These are phyloP conservation scores for Hymenoscyphus scutula DNA, from an alignment of 2,329 filamentous ascomycete species.

Conservation along the genomic window DNA sequence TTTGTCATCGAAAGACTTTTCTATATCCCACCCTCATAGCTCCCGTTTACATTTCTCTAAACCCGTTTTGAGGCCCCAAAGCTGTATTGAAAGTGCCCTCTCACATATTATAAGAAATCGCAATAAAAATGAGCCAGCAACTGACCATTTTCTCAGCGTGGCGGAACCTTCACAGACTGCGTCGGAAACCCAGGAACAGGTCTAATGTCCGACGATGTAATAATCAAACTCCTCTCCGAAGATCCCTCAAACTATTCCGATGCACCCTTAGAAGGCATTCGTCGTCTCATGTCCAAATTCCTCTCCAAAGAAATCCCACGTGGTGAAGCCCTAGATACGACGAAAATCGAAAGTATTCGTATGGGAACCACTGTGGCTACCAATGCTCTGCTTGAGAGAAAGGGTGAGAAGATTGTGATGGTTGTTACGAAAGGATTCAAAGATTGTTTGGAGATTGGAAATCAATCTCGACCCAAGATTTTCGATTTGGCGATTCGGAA, in stretches of 20 bases:
- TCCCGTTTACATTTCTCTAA: not conserved
- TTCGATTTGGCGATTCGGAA: constrained; percentile 69
- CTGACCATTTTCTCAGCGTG: constrained; percentile 49
- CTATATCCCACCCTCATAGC: not conserved
- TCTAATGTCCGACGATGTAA: constrained; percentile 69
- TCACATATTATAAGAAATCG: not conserved
- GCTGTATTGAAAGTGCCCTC: not conserved
- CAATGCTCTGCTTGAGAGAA: constrained; percentile 70
- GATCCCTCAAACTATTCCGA: constrained; percentile 89
- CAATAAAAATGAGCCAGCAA: not conserved
- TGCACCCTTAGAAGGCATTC: constrained; percentile 73
- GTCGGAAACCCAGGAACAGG: constrained; percentile 75
- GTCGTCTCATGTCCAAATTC: constrained; percentile 45
- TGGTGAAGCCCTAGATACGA: constrained; percentile 50
- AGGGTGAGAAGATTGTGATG: constrained; percentile 69
- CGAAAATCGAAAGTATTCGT: constrained; percentile 65
- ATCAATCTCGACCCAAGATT: constrained; percentile 68
- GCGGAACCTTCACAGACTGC: constrained; percentile 91
- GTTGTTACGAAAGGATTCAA: constrained; percentile 71
- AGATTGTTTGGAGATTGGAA: constrained; percentile 70
- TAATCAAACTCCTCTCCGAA: constrained; percentile 87
- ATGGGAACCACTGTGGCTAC: constrained; percentile 77
- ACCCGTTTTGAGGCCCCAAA: not conserved
- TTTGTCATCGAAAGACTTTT: not conserved
- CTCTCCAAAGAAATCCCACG: constrained; percentile 46